Percentiles rank a stretch among this genome's conserved stretches.
Evolutionary conservation across 2,329 filamentous ascomycete genomes (phyloP).

Genomic region (Aotearoamyces nothofagi): DNA sequence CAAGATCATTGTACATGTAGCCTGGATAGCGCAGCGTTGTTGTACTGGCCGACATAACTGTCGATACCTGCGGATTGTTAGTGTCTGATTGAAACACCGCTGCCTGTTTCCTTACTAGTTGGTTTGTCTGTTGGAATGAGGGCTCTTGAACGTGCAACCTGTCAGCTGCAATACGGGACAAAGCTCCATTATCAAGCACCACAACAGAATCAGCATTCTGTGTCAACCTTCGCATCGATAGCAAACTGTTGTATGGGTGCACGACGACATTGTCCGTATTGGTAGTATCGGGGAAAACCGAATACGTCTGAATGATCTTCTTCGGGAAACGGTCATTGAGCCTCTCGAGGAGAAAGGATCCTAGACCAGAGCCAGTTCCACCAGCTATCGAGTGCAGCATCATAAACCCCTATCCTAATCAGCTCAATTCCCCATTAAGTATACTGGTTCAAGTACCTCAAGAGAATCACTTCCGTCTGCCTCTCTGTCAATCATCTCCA

Average conservation of each 20-base stretch:
- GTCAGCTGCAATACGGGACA: slow-evolving; percentile 88
- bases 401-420: slow-evolving; percentile 67
- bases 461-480: slow-evolving; percentile 95
- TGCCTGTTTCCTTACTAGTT: slow-evolving; percentile 44
- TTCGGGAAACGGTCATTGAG: slow-evolving; percentile 97
- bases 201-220: slow-evolving; percentile 97
- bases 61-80: slow-evolving; percentile 48
- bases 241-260: slow-evolving; percentile 92
- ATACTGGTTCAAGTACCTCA: slow-evolving; percentile 40
- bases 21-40: slow-evolving; percentile 93
- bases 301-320: slow-evolving; percentile 98
- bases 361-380: slow-evolving; percentile 89
- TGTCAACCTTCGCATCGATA: slow-evolving; percentile 79
- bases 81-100: background rate
- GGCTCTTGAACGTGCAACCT: slow-evolving; percentile 88
- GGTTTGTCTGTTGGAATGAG: slow-evolving; percentile 94
- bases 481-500: slow-evolving; percentile 99
- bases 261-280: slow-evolving; percentile 84
- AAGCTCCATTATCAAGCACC: slow-evolving; percentile 87
- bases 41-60: slow-evolving; percentile 96
- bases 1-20: slow-evolving; percentile 99
- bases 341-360: slow-evolving; percentile 84
- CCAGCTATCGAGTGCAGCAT: slow-evolving; percentile 95
- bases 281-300: slow-evolving; percentile 89
- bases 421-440: slow-evolving; percentile 7